Evolutionary conservation across 75 land plant genomes (phyloP).

Genomic region (Cupressus sempervirens): DNA sequence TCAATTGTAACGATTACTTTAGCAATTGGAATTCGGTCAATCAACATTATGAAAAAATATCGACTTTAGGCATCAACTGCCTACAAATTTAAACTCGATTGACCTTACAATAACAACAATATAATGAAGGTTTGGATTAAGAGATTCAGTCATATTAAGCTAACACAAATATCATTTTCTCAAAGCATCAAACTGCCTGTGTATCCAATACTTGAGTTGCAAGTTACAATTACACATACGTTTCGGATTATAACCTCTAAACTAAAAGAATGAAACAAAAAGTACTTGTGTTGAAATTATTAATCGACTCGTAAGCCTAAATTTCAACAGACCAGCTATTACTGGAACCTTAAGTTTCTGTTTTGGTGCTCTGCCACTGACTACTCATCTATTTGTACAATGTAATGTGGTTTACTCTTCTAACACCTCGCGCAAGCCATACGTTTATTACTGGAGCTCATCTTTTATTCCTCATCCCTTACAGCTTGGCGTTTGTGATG

Average conservation of each 20-base stretch:
- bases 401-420: not conserved
- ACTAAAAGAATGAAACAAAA: not conserved
- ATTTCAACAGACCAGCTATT: not conserved
- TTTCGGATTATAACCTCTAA: not conserved
- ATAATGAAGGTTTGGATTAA: not conserved
- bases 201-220: no score
- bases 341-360: not conserved
- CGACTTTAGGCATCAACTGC: not conserved
- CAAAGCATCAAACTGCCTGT: no score
- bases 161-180: no score
- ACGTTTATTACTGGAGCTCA: not conserved
- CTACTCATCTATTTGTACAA: no score
- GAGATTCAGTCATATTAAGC: not conserved
- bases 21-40: not conserved
- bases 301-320: not conserved
- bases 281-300: not conserved
- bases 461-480: not conserved
- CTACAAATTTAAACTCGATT: not conserved
- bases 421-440: not conserved
- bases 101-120: not conserved
- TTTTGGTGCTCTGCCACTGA: no score
- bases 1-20: not conserved
- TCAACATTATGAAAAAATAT: not conserved
- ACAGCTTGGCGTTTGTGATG: not conserved
- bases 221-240: no score